phyloP scores from a whole-genome alignment of 768 basidiomycete genomes.

The Lactarius deliciosus region DNA sequence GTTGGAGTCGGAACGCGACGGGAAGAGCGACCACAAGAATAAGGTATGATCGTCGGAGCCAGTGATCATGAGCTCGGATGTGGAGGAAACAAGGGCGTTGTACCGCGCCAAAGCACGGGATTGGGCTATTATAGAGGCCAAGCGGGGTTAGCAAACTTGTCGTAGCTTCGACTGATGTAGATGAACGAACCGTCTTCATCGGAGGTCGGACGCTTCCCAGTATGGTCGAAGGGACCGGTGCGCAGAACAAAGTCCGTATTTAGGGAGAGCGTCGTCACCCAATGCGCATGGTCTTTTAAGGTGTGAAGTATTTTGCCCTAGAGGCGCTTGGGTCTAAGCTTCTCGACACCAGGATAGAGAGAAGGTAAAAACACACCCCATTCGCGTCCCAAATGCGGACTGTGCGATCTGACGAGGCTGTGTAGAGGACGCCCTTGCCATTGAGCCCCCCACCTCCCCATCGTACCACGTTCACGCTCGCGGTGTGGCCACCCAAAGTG shows the following conservation, averaged over 20 bases:
- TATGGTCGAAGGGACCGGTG: conserved; percentile 94
- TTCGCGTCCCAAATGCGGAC: conserved; percentile 94
- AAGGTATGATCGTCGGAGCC: conserved; percentile 98
- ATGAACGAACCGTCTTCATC: conserved; percentile 70
- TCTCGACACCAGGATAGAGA: conserved; percentile 4
- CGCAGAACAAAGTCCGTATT: conserved; percentile 95
- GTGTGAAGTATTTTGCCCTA: conserved; percentile 83
- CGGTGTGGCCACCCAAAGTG: conserved; percentile 89
- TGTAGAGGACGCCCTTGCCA: conserved; percentile 78
- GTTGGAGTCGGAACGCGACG: conserved; percentile 40
- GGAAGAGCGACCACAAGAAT: conserved; percentile 90
- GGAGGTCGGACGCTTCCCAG: conserved; percentile 68
- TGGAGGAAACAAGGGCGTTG: conserved; percentile 57
- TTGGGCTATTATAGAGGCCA: conserved; percentile 54
- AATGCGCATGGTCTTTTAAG: conserved; percentile 95
- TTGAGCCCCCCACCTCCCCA: conserved; percentile 87
- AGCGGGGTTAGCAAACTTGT: conserved; percentile 7
- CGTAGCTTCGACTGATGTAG: background rate
- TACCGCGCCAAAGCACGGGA: conserved; percentile 75
- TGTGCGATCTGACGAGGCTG: conserved; percentile 91
- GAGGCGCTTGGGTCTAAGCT: background rate
- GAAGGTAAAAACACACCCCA: conserved; percentile 43
- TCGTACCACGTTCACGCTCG: conserved; percentile 90
- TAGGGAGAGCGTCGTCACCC: conserved; percentile 95
- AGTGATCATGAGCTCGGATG: conserved; percentile 85